phyloP scores from a whole-genome alignment of 352 stramenopile species.

The Peronospora destructor region DNA sequence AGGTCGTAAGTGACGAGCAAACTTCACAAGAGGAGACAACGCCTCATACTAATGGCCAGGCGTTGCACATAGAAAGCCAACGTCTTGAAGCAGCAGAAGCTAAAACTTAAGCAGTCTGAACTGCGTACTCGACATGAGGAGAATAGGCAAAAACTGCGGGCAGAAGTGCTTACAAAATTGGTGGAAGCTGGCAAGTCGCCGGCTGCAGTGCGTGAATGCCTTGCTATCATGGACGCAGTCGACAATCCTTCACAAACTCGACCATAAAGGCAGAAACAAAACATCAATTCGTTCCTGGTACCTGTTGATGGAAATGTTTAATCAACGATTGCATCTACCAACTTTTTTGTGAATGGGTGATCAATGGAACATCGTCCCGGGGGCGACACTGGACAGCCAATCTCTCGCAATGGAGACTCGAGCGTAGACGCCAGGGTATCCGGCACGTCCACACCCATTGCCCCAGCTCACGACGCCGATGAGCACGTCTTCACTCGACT shows the following conservation, averaged over 20 bases:
- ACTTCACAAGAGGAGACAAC: slow-evolving; percentile 4
- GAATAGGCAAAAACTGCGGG: slow-evolving; percentile 24
- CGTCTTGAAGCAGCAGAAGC: slow-evolving; percentile 41
- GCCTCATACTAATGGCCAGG: slow-evolving; percentile 3
- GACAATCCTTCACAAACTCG: neutral
- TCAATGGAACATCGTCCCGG: slow-evolving; percentile 15
- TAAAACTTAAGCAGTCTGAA: slow-evolving; percentile 38
- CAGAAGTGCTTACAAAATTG: slow-evolving; percentile 23
- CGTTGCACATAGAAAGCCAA: slow-evolving; percentile 33
- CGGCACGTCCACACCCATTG: slow-evolving; percentile 34
- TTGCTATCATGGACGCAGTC: slow-evolving; percentile 26
- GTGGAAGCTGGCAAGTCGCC: slow-evolving; percentile 29
- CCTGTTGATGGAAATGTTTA: too few species aligned
- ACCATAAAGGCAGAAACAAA: too few species aligned
- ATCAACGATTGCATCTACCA: too few species aligned
- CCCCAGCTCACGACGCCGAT: slow-evolving; percentile 59
- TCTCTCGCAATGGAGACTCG: slow-evolving; percentile 31
- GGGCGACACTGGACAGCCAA: slow-evolving; percentile 24
- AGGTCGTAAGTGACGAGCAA: slow-evolving; percentile 3
- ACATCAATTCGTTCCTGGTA: too few species aligned
- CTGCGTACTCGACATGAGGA: slow-evolving; percentile 32
- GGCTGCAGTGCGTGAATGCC: slow-evolving; percentile 27
- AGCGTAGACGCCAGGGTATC: slow-evolving; percentile 47
- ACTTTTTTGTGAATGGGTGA: too few species aligned
- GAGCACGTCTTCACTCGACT: slow-evolving; percentile 27